Evolutionary conservation across 2,329 filamentous ascomycete species (phyloP), one percentile per base, ranked within the genome.

Genomic region (Metarhizium guizhouense): DNA sequence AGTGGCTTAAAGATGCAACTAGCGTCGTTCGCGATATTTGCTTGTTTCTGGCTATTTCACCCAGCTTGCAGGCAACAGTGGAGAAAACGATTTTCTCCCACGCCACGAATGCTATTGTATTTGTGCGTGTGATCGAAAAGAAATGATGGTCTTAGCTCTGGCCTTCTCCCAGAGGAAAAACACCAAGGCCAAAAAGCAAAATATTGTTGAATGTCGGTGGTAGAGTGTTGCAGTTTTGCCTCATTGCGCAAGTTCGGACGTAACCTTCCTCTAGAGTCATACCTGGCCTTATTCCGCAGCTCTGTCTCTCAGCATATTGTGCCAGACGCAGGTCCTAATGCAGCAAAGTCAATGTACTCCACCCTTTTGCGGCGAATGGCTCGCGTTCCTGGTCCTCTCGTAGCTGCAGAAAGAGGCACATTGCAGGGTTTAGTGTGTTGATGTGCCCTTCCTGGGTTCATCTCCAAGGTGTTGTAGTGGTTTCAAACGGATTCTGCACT

Each of bases 21-120:
- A 48, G 45, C 45, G 47, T n/a, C 20, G 36, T 34, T 51, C 38
- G 14, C 29, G 38, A 47, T 55, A 52, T 47, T 55, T 55, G 54
- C 54, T 55, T 55, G 54, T 55, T 52, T 55, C 32, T 47, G 32
- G 36, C 47, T 32, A 43, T 32, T 51, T 51, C 34, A 34, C 20
- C 53, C 47, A 45, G 40, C 53, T 45, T 47, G 42, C 40, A 52
- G 40, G 2, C 2, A 40, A 49, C 3, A 43, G 52, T 49, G 52
- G 52, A 18, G 45, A 18, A 29, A 4, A 5, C 13, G 20, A 10
- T 30, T 48, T 29, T 16, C 45, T 45, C 42, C 10, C 43, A 8
- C 43, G 43, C 43, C 43, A 47, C 20, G 43, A 36, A 13, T 13
- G 13, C 34, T 8, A 2, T n/a, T 20, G 43, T 18, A n/a, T 18